Evolutionary conservation across 73 alveolate genomes (phyloP), one percentile per base, ranked within the genome.

Genomic region (Paramecium bursaria): DNA sequence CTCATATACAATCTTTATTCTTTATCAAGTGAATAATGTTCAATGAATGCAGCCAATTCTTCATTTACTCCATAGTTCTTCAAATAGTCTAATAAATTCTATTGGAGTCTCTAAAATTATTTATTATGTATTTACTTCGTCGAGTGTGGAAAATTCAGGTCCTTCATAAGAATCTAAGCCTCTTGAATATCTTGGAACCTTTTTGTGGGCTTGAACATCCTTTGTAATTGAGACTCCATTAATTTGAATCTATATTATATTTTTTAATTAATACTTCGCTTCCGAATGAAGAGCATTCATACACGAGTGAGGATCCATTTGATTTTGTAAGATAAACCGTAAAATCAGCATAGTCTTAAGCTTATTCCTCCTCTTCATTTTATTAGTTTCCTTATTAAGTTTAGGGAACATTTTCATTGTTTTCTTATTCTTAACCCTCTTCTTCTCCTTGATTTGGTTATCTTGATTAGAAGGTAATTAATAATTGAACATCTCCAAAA

Each of bases 1-100:
- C 75, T 42, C 94, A 94, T 92, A 82, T 94, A 94, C 74, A 92
- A 88, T 88, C 97, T 93, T 53, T 94, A 87, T 75, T 94, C 98
- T 57, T 94, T 94, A 53, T 94, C 98, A 25, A 94, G 86, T 14
- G 96, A 87, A 87, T 80, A 80, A 50, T 76, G 57, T 57, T 94
- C 98, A 48, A 94, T 85, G 89, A 92, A 94, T 23, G 96, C 95
- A 2, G 96, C 97, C 17, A 94, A 74, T 48, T 94, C 90, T 54
- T 92, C 97, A 74, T 92, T 85, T 14, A 94, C 88, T 21, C 98
- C 98, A 53, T 39, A 85, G 11, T 85, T 91, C 54, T 92, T 91
- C 77, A 94, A 80, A 87, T 91, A 92, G 46, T 92, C 97, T 7
- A 86, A 74, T 27, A 94, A 44, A 5, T 93, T 73, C 3, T 90